phyloP scores from a whole-genome alignment of 1,284 basidiomycete genomes.

The Ganoderma resinaceum region DNA sequence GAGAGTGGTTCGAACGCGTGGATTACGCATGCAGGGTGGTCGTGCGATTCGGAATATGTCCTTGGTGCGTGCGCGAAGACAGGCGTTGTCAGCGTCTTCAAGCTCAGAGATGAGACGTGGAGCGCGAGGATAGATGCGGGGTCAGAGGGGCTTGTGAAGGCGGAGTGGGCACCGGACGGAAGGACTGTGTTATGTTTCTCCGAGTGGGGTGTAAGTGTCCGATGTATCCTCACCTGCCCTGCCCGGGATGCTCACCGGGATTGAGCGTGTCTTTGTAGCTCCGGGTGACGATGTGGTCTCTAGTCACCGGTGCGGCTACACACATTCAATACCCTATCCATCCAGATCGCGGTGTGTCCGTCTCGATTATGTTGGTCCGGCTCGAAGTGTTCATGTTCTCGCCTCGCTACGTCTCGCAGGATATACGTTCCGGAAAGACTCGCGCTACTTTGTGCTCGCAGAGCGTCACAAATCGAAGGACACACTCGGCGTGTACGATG shows the following conservation, averaged over 20 bases:
- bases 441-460: conserved; percentile 80
- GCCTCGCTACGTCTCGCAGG: conserved; percentile 48
- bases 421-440: conserved; percentile 81
- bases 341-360: conserved; percentile 69
- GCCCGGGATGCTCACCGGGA: not conserved
- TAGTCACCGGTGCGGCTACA: conserved; percentile 70
- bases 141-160: conserved; percentile 82
- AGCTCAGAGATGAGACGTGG: conserved; percentile 79
- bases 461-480: conserved; percentile 90
- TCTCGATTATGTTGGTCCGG: not conserved
- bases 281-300: conserved; percentile 82
- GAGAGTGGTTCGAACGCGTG: conserved; percentile 34
- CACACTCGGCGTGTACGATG: conserved; percentile 83
- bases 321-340: conserved; percentile 84
- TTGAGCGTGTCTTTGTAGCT: conserved; percentile 52
- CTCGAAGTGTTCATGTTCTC: not conserved
- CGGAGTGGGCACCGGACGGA: conserved; percentile 87
- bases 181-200: conserved; percentile 86
- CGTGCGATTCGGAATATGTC: conserved; percentile 82
- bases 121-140: conserved; percentile 76
- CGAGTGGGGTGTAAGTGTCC: conserved; percentile 80
- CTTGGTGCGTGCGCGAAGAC: conserved; percentile 74
- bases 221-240: not conserved
- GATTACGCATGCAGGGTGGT: conserved; percentile 84
- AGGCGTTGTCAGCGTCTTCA: conserved; percentile 74